Evolutionary conservation across 495 filamentous ascomycete species (phyloP), one percentile per base, ranked within the genome.

Genomic region (Sordaria brevicollis): DNA sequence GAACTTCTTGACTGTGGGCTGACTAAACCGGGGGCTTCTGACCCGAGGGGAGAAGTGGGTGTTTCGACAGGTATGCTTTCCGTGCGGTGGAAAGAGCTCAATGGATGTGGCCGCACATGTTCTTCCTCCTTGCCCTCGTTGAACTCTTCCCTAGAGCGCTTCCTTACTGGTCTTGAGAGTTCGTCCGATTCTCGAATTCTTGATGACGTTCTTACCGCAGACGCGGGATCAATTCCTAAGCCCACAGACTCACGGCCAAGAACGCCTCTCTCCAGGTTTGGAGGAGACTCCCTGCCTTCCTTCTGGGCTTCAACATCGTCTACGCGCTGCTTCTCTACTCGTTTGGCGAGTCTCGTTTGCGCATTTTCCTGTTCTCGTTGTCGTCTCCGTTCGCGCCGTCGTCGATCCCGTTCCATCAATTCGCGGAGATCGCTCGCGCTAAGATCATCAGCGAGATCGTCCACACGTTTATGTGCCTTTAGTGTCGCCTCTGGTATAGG

Each of bases 321-420:
- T 13, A 71, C 77, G 70, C 75, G 82, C 71, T 94, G 91, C 69
- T 89, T 90, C 75, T 93, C 91, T 41, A 88, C 88, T 67, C 85
- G 86, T 49, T 89, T 84, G 69, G 90, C 86, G 49, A 97, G 81
- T 68, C 85, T 89, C 70, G 89, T 86, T 69, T 91, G 86, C 31
- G 91, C 77, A 70, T 82, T 89, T 71, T 94, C 90, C 69, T 90
- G 88, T 31, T 96, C 91, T 49, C 86, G 84, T 68, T 89, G 83
- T 66, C 84, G 84, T 81, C 92, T 93, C 76, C 86, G 89, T 69
- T 96, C 92, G 70, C 84, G 86, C 35, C 93, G 85, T 70, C 92
- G 87, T 71, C 90, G 83, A 76, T 97, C 93, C 68, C 93, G 82
- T 69, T 97, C 93, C 85, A 97, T 87, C 37, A 96, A 77, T 74